Base-by-base conservation (phyloP, 75 land plant genomes). In the Cunninghamia lanceolata region DNA sequence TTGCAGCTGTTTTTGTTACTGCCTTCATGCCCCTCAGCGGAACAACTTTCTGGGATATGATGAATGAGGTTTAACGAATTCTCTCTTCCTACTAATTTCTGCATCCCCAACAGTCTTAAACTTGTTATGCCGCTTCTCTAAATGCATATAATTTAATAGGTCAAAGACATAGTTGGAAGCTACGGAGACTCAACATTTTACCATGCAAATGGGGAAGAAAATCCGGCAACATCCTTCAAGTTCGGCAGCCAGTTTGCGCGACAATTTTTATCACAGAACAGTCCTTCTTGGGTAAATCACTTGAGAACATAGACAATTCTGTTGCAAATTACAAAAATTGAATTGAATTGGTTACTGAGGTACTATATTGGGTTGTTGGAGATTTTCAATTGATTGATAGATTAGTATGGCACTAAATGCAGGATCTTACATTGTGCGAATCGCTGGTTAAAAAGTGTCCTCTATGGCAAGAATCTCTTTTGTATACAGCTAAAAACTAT, bases 1-100 rank as follows among this genome's bases (percentile, higher is more conserved):
- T 88, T 0, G 96, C 84, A 1, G 91, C 93, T 15, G 94, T 95
- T 11, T 95, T 90, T 71, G 53, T 92, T 45, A 83, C 94, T n/a
- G 94, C 95, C 0, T n/a, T 89, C 56, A 89, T 95, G 94, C 92
- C 91, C 28, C 77, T 80, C 13, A 39, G 30, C 50, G 82, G 82
- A 21, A 21, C 45, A 42, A 45, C 45, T 21, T 28, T 19, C 32
- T 38, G 19, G 10, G 28, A 45, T 4, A 1, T 3, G 14, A 14
- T 80, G 1, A 5, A 40, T 7, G 28, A 42, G 82, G 82, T 80
- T 30, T 35, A 13, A 11, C 46, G n/a, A n/a, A n/a, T n/a, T n/a
- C 5, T 5, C 46, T 45, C 2, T 45, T 45, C 46, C 46, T 45
- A 2, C 52, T 47, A 47, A 40, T 40, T 40, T 4, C 52, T 47